Conservation (phyloP, 306 rosid species). For the cucumber (Cucumis sativus) region Cucumber_9930_V3 NC_026657.2:13453501-13454000, state of each 20-base stretch:
- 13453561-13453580: too few species aligned
- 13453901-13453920: too few species aligned
- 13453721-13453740: slow-evolving; percentile 51
- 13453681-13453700: slow-evolving; percentile 73
- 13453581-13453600: too few species aligned
- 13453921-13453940: neutral
- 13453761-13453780: too few species aligned
- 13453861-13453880: neutral
- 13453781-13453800: neutral
- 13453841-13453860: neutral
- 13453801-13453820: neutral
- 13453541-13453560: too few species aligned
- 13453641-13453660: slow-evolving; percentile 38
- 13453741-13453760: neutral
- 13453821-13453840: neutral
- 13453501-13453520: too few species aligned
- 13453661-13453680: slow-evolving; percentile 73
- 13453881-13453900: too few species aligned
- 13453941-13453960: neutral
- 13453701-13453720: slow-evolving; percentile 61
- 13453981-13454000: neutral
- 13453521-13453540: too few species aligned
- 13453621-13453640: neutral
- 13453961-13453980: neutral
- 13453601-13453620: too few species aligned